Percentiles rank a stretch among this genome's conserved stretches.
phyloP scores from a whole-genome alignment of 371 early-diverging fungal genomes.

The Zychaea mexicana region DNA sequence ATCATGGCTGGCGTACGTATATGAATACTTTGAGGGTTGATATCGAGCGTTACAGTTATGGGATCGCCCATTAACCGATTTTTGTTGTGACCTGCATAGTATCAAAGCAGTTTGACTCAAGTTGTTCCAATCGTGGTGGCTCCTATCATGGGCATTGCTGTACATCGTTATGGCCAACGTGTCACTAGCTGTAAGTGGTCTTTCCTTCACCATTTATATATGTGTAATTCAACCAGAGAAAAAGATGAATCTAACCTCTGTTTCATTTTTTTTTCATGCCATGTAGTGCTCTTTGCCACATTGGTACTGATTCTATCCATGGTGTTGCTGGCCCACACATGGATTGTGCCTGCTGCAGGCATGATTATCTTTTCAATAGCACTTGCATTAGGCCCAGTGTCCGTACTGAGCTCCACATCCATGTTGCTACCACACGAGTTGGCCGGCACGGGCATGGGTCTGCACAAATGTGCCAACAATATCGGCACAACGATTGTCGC shows the following conservation, averaged over 20 bases:
- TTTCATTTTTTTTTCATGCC: neutral
- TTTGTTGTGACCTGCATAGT: constrained; percentile 23
- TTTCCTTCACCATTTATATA: neutral
- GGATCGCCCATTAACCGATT: neutral
- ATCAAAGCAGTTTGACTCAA: constrained; percentile 58
- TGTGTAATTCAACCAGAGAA: neutral
- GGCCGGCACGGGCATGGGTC: constrained; percentile 52
- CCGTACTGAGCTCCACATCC: constrained; percentile 42
- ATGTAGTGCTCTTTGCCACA: constrained; percentile 35
- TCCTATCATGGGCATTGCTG: constrained; percentile 54
- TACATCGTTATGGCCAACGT: constrained; percentile 57
- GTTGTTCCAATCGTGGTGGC: constrained; percentile 54
- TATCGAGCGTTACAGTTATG: too few species aligned
- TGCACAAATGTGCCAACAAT: constrained; percentile 54
- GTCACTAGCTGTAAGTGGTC: constrained; percentile 39
- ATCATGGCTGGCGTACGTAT: constrained; percentile 49
- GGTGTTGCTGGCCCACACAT: constrained; percentile 38
- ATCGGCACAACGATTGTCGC: constrained; percentile 54
- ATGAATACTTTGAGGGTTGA: too few species aligned
- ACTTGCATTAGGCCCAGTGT: constrained; percentile 47
- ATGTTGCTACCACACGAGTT: constrained; percentile 42
- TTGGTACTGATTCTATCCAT: constrained; percentile 37
- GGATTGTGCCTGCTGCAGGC: constrained; percentile 39
- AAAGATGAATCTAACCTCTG: neutral
- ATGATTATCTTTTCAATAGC: constrained; percentile 52